Conservation (phyloP, 768 basidiomycete species). For the Podaxis sp. region DNA sequence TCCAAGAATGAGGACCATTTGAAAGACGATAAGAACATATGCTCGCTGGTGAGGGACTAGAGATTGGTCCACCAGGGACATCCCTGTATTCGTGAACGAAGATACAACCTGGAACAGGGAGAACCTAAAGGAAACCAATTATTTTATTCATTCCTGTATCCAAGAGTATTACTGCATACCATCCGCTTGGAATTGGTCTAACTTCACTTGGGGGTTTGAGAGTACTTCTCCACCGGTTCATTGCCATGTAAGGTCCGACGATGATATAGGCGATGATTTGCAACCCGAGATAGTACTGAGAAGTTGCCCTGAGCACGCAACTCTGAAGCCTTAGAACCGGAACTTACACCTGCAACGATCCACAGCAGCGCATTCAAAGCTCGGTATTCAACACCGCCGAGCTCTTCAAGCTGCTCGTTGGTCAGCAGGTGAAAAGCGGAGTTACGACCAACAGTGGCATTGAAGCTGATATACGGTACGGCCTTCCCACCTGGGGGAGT, state of each 20-base stretch:
- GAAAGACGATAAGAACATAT: conserved; percentile 73
- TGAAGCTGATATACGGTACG: conserved; percentile 77
- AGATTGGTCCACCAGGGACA: conserved; percentile 83
- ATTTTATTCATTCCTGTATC: background rate
- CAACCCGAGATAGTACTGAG: conserved; percentile 73
- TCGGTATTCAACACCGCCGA: conserved; percentile 93
- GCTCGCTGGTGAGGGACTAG: conserved; percentile 92
- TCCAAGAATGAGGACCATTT: conserved; percentile 78
- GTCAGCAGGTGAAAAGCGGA: conserved; percentile 70
- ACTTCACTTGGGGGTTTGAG: conserved; percentile 63
- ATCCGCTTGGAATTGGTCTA: conserved; percentile 55
- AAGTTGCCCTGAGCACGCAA: conserved; percentile 9
- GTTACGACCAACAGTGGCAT: conserved; percentile 82
- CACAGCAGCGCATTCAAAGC: conserved; percentile 79
- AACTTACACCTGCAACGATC: conserved; percentile 72
- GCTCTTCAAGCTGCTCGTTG: conserved; percentile 82
- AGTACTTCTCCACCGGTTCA: conserved; percentile 53
- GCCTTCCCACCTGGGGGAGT: conserved; percentile 49
- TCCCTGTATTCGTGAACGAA: conserved; percentile 86
- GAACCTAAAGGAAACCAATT: conserved; percentile 52
- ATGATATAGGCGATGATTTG: conserved; percentile 73
- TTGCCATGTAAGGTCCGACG: conserved; percentile 79
- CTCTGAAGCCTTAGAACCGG: background rate
- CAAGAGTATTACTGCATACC: conserved; percentile 42
- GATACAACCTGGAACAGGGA: conserved; percentile 84